Base-by-base conservation (phyloP, 495 filamentous ascomycete species). In the Recurvomyces mirabilis region DNA sequence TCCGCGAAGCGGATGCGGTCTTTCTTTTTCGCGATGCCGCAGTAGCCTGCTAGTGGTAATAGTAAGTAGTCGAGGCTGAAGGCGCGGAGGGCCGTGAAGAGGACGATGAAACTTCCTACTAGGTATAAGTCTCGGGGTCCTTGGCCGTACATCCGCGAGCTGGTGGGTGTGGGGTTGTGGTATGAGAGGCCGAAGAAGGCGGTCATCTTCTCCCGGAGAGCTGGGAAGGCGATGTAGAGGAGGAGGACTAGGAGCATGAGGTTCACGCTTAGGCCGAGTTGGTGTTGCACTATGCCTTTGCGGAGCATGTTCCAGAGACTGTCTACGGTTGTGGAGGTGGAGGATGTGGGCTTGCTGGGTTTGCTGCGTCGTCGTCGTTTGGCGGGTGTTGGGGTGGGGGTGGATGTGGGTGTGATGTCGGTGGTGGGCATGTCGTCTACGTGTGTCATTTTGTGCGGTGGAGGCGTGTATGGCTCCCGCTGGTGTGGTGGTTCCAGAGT, bases 151-250 rank as follows among this genome's bases (percentile, higher is more conserved):
- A 72, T 61, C 14, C 73, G 78, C 1, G 77, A 69, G 63, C 82
- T 78, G 6, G 14, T 30, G 9, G 14, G 9, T 4, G 42, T 33
- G 11, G 26, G 34, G n/a, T n/a, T n/a, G n/a, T n/a, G n/a, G 65
- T 95, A 91, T 15, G 84, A 87, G 39, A 95, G 69, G 45, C 75
- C 72, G 64, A 89, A 88, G 66, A 93, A 93, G 43, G 86, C 89
- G 46, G 74, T 69, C 29, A 87, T 91, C 54, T 80, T 74, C n/a
- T 73, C 66, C 43, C 83, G 74, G 18, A 84, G 78, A 39, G 77
- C 77, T 28, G 88, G 88, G 63, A 89, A 81, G 48, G 72, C 77
- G 46, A 83, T 65, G 67, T 93, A 86, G 46, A 81, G 74, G 47
- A 89, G 72, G 61, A 75, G 70, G 48, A 94, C 72, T 42, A 87